Base-by-base conservation (phyloP, 768 basidiomycete genomes). In the Collybiopsis luxurians region DNA sequence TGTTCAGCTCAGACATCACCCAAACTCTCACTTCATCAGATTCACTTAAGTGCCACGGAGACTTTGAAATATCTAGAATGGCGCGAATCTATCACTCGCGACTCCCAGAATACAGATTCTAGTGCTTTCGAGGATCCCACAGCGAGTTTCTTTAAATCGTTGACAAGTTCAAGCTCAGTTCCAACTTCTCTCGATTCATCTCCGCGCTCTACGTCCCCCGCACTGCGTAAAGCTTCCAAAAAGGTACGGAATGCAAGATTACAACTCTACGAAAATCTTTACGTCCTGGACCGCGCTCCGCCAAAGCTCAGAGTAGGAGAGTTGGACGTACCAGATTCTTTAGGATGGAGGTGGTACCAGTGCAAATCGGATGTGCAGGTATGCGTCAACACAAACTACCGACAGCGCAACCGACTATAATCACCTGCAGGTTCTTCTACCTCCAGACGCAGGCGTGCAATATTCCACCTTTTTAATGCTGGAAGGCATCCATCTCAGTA, bases 271-370 rank as follows among this genome's bases (percentile, higher is more conserved):
- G 53, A 54, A 31, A 38, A 54, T 13, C 40, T 43, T 4, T 43
- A 28, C 53, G 31, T 54, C 15, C 53, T 54, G 4, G 43, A 54
- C 30, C 40, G 42, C 43, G 53, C 40, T 9, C 53, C 53, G 19
- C 4, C 26, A 9, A 54, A 15, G 31, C 15, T 54, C 17, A 42
- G 15, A 44, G 28, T 44, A 9, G 53, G 53, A 3, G 36, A 54
- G 31, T 19, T 54, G 17, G 53, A 36, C 19, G 31, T 17, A 28
- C 31, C 53, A 15, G 53, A 54, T 15, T 54, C 53, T 30, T 44
- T 28, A 2, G 53, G 53, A 44, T 54, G 53, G 53, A 27, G 53
- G 21, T 54, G 53, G 53, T 54, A 54, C 27, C 53, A 54, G 23
- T 54, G 53, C 21, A 34, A 36, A 30, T 24, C 39, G 30, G 53